Evolutionary conservation across 208 protist genomes (phyloP).

Genomic region (Acanthamoeba culbertsoni): DNA sequence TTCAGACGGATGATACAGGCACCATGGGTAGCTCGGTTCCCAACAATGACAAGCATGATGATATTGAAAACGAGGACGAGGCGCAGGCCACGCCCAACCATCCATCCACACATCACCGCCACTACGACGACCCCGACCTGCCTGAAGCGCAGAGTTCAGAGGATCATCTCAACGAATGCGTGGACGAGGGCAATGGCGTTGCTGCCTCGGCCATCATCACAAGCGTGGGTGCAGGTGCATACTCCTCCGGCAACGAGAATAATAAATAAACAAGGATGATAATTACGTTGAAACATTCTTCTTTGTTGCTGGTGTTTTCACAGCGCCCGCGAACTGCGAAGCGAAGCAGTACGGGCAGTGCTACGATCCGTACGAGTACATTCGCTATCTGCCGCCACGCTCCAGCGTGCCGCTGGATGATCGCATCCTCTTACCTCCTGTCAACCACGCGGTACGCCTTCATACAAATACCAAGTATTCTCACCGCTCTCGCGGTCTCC

Average conservation of each 20-base stretch:
- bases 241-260: no score
- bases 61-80: no score
- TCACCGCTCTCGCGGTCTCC: neutral
- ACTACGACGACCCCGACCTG: no score
- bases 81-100: no score
- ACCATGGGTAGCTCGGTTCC: no score
- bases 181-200: neutral
- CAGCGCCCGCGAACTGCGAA: neutral
- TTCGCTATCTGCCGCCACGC: neutral
- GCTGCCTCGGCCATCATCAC: neutral
- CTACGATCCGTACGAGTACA: conserved; percentile 6
- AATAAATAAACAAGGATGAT: no score
- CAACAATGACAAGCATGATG: no score
- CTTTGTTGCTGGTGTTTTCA: neutral
- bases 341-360: neutral
- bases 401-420: neutral
- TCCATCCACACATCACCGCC: no score
- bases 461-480: no score
- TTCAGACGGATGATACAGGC: no score
- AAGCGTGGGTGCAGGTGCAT: neutral
- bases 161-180: neutral
- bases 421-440: neutral
- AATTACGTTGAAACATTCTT: no score
- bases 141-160: no score
- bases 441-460: neutral